These are phyloP conservation scores for Cadophora sp. DNA, from an alignment of 2,329 filamentous ascomycete species.

Conservation along the genomic window DNA sequence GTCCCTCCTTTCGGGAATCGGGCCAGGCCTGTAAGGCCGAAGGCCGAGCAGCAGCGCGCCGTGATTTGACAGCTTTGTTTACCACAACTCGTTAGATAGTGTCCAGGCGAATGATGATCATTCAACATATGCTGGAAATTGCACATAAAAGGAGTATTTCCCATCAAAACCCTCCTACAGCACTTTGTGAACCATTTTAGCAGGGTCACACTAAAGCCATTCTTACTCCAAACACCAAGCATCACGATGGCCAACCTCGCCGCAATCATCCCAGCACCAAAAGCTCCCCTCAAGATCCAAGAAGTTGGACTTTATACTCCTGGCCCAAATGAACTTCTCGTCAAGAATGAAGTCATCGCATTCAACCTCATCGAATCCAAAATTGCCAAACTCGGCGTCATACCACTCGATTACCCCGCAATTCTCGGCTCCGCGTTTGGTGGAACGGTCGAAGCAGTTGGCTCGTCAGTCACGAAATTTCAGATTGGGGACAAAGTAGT, in stretches of 20 bases:
- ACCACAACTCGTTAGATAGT: too few relatives aligned
- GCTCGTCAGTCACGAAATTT: neutral
- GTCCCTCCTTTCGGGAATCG: too few relatives aligned
- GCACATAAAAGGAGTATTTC: too few relatives aligned
- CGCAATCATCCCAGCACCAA: neutral
- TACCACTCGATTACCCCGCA: neutral
- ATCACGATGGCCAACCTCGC: slow-evolving; percentile 1
- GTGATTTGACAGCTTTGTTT: too few relatives aligned
- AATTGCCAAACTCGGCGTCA: neutral
- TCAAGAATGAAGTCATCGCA: neutral
- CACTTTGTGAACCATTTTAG: too few relatives aligned
- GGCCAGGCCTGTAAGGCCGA: too few relatives aligned
- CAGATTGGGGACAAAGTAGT: neutral
- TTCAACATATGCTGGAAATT: too few relatives aligned
- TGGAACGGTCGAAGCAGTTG: neutral
- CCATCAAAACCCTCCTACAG: too few relatives aligned
- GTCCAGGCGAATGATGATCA: too few relatives aligned
- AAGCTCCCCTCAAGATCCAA: neutral
- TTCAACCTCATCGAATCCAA: neutral
- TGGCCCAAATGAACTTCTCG: neutral
- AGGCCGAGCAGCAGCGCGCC: too few relatives aligned
- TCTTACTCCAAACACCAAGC: too few relatives aligned
- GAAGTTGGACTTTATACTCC: neutral
- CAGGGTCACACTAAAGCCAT: too few relatives aligned
- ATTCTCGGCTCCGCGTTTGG: neutral